phyloP scores from a whole-genome alignment of 352 stramenopile species.

The Phytophthora chlamydospora region DNA sequence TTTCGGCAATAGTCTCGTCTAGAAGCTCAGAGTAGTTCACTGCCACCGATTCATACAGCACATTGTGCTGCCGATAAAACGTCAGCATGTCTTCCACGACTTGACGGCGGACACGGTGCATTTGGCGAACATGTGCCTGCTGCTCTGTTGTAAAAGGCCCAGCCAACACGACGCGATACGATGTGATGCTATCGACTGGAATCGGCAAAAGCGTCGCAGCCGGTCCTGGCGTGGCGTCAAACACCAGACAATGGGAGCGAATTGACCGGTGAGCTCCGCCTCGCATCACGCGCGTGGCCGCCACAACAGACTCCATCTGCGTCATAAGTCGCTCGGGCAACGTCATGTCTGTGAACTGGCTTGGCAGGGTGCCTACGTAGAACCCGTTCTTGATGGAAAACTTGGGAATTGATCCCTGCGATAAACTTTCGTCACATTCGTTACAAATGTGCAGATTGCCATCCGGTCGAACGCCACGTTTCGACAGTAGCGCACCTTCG shows the following conservation, averaged over 20 bases:
- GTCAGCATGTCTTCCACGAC: neutral
- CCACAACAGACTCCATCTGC: conserved; percentile 22
- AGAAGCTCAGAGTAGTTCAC: neutral
- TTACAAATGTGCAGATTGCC: no score
- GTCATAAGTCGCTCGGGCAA: no score
- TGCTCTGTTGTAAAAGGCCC: conserved; percentile 24
- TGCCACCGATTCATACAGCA: neutral
- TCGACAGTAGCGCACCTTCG: no score
- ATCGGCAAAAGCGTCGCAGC: conserved; percentile 23
- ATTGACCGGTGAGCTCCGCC: conserved; percentile 22
- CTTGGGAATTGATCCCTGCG: no score
- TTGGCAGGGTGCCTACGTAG: no score
- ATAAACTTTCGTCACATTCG: no score
- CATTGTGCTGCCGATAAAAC: neutral
- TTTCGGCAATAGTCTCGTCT: neutral
- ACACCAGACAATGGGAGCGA: conserved; percentile 29
- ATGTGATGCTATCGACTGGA: conserved; percentile 5
- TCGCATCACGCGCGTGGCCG: conserved; percentile 22
- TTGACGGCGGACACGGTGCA: no score
- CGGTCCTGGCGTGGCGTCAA: conserved; percentile 29
- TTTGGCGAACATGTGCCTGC: conserved; percentile 14
- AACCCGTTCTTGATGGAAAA: no score
- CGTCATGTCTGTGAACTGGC: no score
- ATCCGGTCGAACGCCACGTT: no score
- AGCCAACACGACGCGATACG: conserved; percentile 27